Evolutionary conservation across 371 early-diverging fungal genomes (phyloP).

Genomic region (Umbelopsis sp.): DNA sequence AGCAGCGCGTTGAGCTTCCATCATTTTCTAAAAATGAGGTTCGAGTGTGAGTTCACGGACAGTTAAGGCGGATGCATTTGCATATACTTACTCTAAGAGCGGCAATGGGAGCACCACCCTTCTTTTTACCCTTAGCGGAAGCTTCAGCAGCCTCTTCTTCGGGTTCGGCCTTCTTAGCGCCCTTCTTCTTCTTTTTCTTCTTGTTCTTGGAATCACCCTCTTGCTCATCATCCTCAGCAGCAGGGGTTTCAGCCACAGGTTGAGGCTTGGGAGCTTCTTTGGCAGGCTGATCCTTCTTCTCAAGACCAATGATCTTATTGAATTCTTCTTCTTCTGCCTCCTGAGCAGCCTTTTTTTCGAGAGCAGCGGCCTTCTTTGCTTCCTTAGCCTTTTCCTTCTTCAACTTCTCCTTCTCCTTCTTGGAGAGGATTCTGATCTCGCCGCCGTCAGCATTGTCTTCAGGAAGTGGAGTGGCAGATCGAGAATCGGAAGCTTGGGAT

Average conservation of each 20-base stretch:
- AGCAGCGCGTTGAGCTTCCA: constrained; percentile 55
- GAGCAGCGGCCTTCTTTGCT: constrained; percentile 53
- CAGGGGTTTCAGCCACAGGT: constrained; percentile 13
- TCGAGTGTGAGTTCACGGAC: background rate
- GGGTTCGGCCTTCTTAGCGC: constrained; percentile 28
- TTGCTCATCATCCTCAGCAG: constrained; percentile 29
- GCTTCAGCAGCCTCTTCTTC: constrained; percentile 28
- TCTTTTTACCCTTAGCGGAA: constrained; percentile 44
- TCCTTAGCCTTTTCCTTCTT: constrained; percentile 59
- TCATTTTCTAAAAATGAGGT: constrained; percentile 41
- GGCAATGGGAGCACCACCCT: constrained; percentile 47
- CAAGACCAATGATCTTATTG: constrained; percentile 34
- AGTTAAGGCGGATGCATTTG: background rate
- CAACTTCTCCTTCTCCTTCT: constrained; percentile 53
- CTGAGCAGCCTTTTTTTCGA: constrained; percentile 48
- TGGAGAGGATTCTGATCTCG: constrained; percentile 39
- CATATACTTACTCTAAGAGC: constrained; percentile 49
- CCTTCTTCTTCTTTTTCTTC: constrained; percentile 40
- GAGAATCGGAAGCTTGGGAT: constrained; percentile 25
- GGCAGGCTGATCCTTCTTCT: constrained; percentile 24
- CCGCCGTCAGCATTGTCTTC: constrained; percentile 30
- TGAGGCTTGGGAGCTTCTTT: background rate
- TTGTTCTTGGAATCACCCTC: constrained; percentile 44
- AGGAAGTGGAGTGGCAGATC: constrained; percentile 19
- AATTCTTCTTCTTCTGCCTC: constrained; percentile 46